Evolutionary conservation across 2,329 filamentous ascomycete genomes (phyloP).

Genomic region (Ambrosiella cleistominuta): DNA sequence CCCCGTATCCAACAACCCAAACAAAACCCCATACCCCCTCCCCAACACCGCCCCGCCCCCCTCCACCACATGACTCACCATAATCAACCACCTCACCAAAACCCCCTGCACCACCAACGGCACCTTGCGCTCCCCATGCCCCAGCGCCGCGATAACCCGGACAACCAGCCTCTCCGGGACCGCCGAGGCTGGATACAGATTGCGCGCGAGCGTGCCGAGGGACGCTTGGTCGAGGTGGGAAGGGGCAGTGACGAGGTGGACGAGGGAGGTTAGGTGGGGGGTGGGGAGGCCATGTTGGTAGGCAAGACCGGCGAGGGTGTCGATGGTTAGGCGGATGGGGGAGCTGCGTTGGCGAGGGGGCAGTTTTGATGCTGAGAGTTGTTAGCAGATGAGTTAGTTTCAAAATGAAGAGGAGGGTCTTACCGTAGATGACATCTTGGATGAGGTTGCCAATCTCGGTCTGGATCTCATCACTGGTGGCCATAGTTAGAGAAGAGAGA

Average conservation of each 20-base stretch:
- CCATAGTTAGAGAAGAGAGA: not conserved
- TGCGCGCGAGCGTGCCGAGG: conserved; percentile 49
- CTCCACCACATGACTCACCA: conserved; percentile 55
- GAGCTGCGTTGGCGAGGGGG: conserved; percentile 48
- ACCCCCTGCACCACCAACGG: conserved; percentile 51
- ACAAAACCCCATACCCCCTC: conserved; percentile 57
- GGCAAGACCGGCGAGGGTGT: conserved; percentile 42
- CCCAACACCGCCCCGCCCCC: conserved; percentile 37
- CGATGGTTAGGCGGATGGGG: conserved; percentile 45
- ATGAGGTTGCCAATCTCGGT: conserved; percentile 22
- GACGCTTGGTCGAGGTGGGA: conserved; percentile 62
- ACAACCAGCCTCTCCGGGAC: conserved; percentile 45
- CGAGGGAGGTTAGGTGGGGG: conserved; percentile 40
- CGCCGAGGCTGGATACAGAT: conserved; percentile 53
- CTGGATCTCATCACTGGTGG: conserved; percentile 16
- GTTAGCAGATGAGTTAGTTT: not conserved
- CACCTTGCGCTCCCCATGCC: conserved; percentile 60
- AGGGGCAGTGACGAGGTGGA: conserved; percentile 48
- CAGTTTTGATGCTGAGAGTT: conserved; percentile 33
- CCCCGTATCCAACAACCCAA: conserved; percentile 67
- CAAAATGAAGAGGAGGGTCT: not conserved
- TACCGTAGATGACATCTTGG: conserved; percentile 21
- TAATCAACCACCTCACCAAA: conserved; percentile 61
- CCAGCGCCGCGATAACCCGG: conserved; percentile 54
- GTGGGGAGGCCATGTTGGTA: conserved; percentile 52